Conservation (phyloP, 345 rosid species). For the Sonneratia caseolaris region DNA sequence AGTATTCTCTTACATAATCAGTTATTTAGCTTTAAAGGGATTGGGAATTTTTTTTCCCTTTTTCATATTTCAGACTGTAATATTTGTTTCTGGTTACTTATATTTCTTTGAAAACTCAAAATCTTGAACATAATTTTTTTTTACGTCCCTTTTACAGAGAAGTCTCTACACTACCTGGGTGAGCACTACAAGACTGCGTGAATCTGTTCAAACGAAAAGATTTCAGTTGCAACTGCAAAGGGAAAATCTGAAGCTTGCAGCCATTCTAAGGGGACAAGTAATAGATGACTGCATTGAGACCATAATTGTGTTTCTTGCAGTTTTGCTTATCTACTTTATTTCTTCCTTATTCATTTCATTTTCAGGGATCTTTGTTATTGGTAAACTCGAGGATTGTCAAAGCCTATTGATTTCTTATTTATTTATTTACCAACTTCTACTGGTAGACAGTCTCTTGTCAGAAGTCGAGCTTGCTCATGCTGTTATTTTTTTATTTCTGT, state of each 20-base stretch:
- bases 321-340: neutral
- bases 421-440: neutral
- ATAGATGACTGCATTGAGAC: neutral
- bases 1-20: neutral
- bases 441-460: neutral
- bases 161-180: conserved; percentile 48
- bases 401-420: neutral
- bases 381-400: neutral
- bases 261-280: conserved; percentile 67
- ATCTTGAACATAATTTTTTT: neutral
- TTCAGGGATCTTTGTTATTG: neutral
- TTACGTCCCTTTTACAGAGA: conserved; percentile 35
- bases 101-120: neutral
- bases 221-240: conserved; percentile 47
- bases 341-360: neutral
- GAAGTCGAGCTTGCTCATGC: neutral
- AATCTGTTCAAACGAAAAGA: conserved; percentile 62
- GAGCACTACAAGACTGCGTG: conserved; percentile 48
- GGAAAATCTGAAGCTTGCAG: conserved; percentile 55
- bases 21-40: neutral
- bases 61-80: neutral
- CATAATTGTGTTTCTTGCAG: neutral
- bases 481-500: neutral
- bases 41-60: too few relatives aligned
- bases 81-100: neutral